Base-by-base conservation (phyloP, 2,329 filamentous ascomycete genomes). In the Aspergillus sp. region DNA sequence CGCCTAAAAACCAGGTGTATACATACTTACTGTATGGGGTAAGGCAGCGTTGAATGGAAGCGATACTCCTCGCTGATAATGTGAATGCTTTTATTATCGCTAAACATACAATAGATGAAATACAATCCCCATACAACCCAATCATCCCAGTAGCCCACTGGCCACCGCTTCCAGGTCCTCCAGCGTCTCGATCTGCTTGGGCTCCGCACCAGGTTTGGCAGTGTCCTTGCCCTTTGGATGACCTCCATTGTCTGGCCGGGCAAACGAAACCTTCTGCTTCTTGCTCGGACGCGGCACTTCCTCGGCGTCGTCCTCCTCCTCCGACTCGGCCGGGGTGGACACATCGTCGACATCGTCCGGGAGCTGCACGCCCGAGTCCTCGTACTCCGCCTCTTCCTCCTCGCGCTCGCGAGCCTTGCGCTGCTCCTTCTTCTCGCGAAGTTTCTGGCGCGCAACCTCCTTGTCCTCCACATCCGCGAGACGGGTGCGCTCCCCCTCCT, bases 381-480 rank as follows among this genome's bases (percentile, higher is more conserved):
- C n/a, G n/a, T 48, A 51, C 13, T 43, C 50, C 22, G 50, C 57
- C 4, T 48, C 52, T 17, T 51, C 47, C 28, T 59, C 42, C 36
- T 52, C 61, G 45, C 50, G 56, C 45, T 56, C 60, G 47, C 48
- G 60, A 1, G 50, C 53, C 44, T 59, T 60, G 30, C 58, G 56
- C 52, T 65, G 64, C 47, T 64, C 63, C 44, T 63, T 65, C 53
- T 66, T 66, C 47, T 65, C 63, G 39, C 60, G 58, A 26, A 50
- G 78, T 72, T 86, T 88, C 57, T 83, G 74, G 66, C 80, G 86
- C 22, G 77, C 86, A 10, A 82, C 58, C 44, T 75, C 73, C 67
- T 94, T 95, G 62, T 98, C 91, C 40, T 77, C 75, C 22, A 82
- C 60, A 65, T 98, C 91, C 13, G 80, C 84, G 49, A 75, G 69